Conservation (phyloP, 1,139 yeast genomes). For the Nakaseomyces delphensis region DNA sequence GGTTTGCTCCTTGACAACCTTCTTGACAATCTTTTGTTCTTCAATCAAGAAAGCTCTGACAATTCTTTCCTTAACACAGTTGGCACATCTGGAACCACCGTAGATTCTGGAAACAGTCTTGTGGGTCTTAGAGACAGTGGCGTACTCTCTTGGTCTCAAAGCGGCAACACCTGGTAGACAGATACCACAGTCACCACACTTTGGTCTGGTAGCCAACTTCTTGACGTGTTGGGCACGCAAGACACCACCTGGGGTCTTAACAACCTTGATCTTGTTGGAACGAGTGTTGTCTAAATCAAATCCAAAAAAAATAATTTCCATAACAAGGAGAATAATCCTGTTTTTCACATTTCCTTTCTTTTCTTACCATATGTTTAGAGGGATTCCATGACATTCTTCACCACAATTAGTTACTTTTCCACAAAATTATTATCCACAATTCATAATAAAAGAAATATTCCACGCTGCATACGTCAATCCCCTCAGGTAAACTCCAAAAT, state of each 20-base stretch:
- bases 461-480: too few relatives aligned
- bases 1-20: constrained; percentile 92
- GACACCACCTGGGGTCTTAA: constrained; percentile 99
- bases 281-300: constrained; percentile 76
- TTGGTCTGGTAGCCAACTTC: constrained; percentile 91
- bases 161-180: constrained; percentile 88
- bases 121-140: constrained; percentile 88
- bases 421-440: too few relatives aligned
- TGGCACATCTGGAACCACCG: constrained; percentile 99
- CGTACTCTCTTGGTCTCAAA: constrained; percentile 97
- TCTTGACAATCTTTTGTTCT: constrained; percentile 99
- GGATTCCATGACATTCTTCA: too few relatives aligned
- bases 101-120: constrained; percentile 98
- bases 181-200: constrained; percentile 97
- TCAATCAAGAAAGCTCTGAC: constrained; percentile 98
- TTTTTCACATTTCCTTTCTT: background rate
- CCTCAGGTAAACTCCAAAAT: too few relatives aligned
- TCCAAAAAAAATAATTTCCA: constrained; percentile 9
- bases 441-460: too few relatives aligned
- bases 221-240: constrained; percentile 95
- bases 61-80: constrained; percentile 97
- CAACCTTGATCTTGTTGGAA: constrained; percentile 98
- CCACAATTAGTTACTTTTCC: too few relatives aligned
- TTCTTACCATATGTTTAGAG: background rate
- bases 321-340: too few relatives aligned